These are phyloP conservation scores for Aphanomyces cochlioides DNA, from an alignment of 352 stramenopile species.

Conservation along the genomic window DNA sequence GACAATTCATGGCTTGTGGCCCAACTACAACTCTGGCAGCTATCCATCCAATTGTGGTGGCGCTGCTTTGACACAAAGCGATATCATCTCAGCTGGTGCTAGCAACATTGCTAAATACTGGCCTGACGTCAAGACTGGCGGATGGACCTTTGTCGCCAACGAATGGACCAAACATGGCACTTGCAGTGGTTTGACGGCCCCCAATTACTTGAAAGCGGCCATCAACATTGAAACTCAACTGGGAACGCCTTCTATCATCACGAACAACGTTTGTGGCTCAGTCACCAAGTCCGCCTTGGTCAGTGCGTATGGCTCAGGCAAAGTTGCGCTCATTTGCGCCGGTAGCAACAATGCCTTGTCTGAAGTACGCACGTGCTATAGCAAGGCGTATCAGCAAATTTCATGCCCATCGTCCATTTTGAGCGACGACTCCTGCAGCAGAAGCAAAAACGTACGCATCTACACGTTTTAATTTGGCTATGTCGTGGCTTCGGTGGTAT, in stretches of 20 bases:
- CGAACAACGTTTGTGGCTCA: slow-evolving; percentile 50
- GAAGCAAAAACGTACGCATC: too few relatives aligned
- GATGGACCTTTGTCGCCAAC: slow-evolving; percentile 85
- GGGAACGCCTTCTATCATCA: slow-evolving; percentile 47
- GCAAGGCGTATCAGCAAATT: slow-evolving; percentile 45
- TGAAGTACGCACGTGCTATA: slow-evolving; percentile 78
- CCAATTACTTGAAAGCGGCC: slow-evolving; percentile 81
- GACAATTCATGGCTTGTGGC: slow-evolving; percentile 88
- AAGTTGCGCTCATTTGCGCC: slow-evolving; percentile 37
- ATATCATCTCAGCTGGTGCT: too few relatives aligned
- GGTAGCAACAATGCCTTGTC: slow-evolving; percentile 42
- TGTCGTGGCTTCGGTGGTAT: too few relatives aligned
- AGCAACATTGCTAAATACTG: slow-evolving; percentile 69
- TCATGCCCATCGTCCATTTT: slow-evolving; percentile 59
- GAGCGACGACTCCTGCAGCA: slow-evolving; percentile 63
- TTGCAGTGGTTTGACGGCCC: slow-evolving; percentile 80
- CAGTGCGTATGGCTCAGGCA: slow-evolving; percentile 29
- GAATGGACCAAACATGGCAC: slow-evolving; percentile 93
- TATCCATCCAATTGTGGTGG: slow-evolving; percentile 43
- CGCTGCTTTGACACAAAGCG: not conserved
- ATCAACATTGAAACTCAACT: slow-evolving; percentile 69
- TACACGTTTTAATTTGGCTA: too few relatives aligned
- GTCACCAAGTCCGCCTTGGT: slow-evolving; percentile 47
- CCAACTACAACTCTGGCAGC: slow-evolving; percentile 55
- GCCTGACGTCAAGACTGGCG: slow-evolving; percentile 80